phyloP scores from a whole-genome alignment of 1,139 yeast species.

The Taphrina wiesneri region DNA sequence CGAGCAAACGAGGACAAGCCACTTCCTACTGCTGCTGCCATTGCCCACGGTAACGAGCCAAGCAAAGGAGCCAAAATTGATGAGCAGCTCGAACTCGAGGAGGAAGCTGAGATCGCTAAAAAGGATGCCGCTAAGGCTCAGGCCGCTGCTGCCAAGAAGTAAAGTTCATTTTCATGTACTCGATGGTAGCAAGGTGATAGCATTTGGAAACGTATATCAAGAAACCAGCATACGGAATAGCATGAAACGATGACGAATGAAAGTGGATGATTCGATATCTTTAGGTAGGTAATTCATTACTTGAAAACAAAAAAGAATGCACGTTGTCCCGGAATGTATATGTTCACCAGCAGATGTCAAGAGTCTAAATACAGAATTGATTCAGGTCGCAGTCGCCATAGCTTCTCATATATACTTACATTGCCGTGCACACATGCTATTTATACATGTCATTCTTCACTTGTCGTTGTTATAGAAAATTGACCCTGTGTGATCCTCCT shows the following conservation, averaged over 20 bases:
- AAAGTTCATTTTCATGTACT: too few relatives aligned
- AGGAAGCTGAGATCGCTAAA: constrained; percentile 31
- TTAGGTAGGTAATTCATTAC: neutral
- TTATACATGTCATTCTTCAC: neutral
- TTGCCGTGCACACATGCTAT: neutral
- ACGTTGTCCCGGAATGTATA: too few relatives aligned
- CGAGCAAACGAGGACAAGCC: constrained; percentile 14
- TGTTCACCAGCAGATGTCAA: too few relatives aligned
- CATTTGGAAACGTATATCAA: neutral
- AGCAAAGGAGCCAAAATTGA: constrained; percentile 30
- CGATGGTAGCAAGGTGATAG: too few relatives aligned
- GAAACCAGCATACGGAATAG: neutral
- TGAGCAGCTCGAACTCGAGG: constrained; percentile 25
- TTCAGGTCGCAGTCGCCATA: too few relatives aligned
- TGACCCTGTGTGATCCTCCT: neutral
- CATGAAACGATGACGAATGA: neutral
- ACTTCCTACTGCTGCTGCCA: constrained; percentile 26
- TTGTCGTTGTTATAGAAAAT: too few relatives aligned
- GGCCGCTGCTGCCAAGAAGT: constrained; percentile 22
- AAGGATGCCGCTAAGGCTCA: constrained; percentile 34
- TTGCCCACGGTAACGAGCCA: constrained; percentile 32
- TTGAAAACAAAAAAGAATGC: too few relatives aligned
- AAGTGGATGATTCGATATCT: neutral
- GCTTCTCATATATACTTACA: neutral
- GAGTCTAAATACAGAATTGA: too few relatives aligned